Evolutionary conservation across 1,284 basidiomycete species (phyloP), one percentile per base, ranked within the genome.

Genomic region (Coniferiporia weirii): DNA sequence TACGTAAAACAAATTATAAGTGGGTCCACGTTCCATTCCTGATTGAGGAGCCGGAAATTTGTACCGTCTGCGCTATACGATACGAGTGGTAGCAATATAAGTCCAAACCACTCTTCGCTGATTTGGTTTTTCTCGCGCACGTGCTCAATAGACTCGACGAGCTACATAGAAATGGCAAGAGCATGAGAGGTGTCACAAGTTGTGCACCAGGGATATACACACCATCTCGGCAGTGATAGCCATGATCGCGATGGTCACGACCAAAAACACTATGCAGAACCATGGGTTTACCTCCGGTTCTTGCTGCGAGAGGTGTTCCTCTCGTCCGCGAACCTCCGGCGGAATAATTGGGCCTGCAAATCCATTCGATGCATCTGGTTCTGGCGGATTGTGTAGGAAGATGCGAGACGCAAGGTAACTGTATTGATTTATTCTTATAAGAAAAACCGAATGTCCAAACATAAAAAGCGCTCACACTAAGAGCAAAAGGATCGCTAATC

Each of bases 41-140:
- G 75, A 17, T 27, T 27, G 68, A 84, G 84, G 67, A 27, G 5
- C 5, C 2, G 5, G 76, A 82, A 10, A 81, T 68, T 0, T 83
- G 79, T 35, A 87, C 82, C 87, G 66, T 89, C 85, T 1, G 83
- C 85, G 3, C 83, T 80, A 71, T 85, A 89, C 3, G 86, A 87
- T 13, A 87, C 77, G 54, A 89, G 71, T 0, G 87, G 87, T 1
- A 89, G 76, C 5, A 89, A 73, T 52, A 89, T 76, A 58, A 89
- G 71, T 22, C 87, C 87, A 66, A 89, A 87, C 83, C 84, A 87
- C 79, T 85, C 84, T 64, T 76, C 68, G 55, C 71, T 57, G 20
- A 85, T 80, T 9, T 68, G 61, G 3, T 71, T 68, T 13, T 64
- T 56, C 60, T 78, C 71, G 22, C 77, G 74, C 15, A 87, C 78